phyloP scores from a whole-genome alignment of 371 early-diverging fungal genomes.

The Catenaria anguillulae region DNA sequence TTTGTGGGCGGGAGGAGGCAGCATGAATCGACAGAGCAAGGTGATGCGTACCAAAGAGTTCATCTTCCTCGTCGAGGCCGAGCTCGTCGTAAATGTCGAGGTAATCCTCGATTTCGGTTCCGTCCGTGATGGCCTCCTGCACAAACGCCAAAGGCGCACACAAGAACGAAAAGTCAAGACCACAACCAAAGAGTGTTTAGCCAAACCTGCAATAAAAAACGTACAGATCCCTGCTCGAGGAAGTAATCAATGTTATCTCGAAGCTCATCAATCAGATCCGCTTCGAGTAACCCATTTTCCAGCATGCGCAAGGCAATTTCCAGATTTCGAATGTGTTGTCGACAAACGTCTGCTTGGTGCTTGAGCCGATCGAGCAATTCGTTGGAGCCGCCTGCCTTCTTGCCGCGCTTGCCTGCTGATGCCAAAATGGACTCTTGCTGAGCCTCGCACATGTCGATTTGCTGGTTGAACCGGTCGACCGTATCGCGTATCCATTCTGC shows the following conservation, averaged over 20 bases:
- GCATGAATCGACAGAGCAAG: not conserved
- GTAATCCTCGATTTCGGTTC: constrained; percentile 80
- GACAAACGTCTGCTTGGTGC: constrained; percentile 63
- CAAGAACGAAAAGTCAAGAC: too few relatives aligned
- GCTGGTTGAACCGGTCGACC: constrained; percentile 67
- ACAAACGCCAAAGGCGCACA: too few relatives aligned
- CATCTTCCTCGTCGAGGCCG: constrained; percentile 77
- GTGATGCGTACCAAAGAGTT: constrained; percentile 37
- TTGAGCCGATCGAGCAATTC: constrained; percentile 56
- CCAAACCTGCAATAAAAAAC: too few relatives aligned
- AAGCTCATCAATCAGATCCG: constrained; percentile 57
- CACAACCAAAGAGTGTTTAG: too few relatives aligned
- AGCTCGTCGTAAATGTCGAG: constrained; percentile 85
- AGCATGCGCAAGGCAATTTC: constrained; percentile 79
- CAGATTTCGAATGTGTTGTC: constrained; percentile 70
- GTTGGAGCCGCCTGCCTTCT: constrained; percentile 22
- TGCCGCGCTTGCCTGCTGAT: constrained; percentile 57
- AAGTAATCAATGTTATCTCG: constrained; percentile 75
- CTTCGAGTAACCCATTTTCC: constrained; percentile 75
- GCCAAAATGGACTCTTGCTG: constrained; percentile 59
- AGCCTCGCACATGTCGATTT: constrained; percentile 77
- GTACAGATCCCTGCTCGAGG: too few relatives aligned
- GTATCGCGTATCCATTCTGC: constrained; percentile 63
- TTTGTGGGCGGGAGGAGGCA: too few relatives aligned
- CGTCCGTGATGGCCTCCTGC: too few relatives aligned